Evolutionary conservation across 352 stramenopile genomes (phyloP).

Genomic region (Phytophthora sansomeana): DNA sequence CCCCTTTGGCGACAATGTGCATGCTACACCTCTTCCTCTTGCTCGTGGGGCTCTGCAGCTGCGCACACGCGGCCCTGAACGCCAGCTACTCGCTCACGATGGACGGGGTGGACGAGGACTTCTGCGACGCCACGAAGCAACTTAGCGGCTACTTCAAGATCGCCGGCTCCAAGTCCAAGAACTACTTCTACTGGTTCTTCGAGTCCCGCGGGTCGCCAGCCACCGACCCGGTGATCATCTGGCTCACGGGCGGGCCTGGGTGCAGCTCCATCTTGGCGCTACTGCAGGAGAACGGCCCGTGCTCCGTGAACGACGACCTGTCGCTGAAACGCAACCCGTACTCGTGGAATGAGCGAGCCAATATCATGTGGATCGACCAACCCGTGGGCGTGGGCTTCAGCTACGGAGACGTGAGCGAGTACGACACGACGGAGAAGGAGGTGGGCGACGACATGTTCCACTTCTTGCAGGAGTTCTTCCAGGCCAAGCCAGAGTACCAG

Average conservation of each 20-base stretch:
- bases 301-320: slow-evolving; percentile 92
- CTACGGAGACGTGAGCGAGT: slow-evolving; percentile 89
- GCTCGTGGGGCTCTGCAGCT: slow-evolving; percentile 19
- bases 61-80: slow-evolving; percentile 18
- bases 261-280: slow-evolving; percentile 95
- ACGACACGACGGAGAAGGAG: slow-evolving; percentile 93
- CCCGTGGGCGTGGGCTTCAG: slow-evolving; percentile 95
- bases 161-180: slow-evolving; percentile 85
- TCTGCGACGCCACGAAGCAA: slow-evolving; percentile 82
- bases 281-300: slow-evolving; percentile 97
- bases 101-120: slow-evolving; percentile 59
- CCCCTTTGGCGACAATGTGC: no score
- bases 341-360: slow-evolving; percentile 94
- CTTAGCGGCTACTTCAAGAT: slow-evolving; percentile 90
- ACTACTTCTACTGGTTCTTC: slow-evolving; percentile 98
- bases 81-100: slow-evolving; percentile 62
- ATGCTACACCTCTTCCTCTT: slow-evolving; percentile 18
- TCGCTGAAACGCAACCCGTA: slow-evolving; percentile 89
- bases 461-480: slow-evolving; percentile 96
- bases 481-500: slow-evolving; percentile 91
- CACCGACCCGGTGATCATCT: slow-evolving; percentile 96
- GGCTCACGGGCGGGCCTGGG: slow-evolving; percentile 97
- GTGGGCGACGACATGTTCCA: slow-evolving; percentile 96
- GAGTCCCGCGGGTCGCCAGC: slow-evolving; percentile 84
- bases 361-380: slow-evolving; percentile 98